Evolutionary conservation across 75 land plant genomes (phyloP), one percentile per base, ranked within the genome.

Genomic region (Pinus tabuliformis): DNA sequence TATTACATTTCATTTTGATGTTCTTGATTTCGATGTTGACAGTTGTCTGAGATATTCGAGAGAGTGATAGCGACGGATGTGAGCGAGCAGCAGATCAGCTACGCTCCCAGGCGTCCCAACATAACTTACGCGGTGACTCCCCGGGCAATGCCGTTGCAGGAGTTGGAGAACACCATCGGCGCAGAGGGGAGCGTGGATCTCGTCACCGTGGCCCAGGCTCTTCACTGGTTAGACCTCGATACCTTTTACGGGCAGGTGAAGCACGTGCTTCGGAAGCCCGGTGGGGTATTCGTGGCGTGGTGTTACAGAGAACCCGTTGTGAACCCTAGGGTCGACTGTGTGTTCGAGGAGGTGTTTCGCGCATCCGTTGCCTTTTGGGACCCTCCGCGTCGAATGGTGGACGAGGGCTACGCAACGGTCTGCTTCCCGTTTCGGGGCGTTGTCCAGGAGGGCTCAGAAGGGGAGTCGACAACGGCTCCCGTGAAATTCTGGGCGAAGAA

Each of bases 221-320:
- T 94, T 59, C 97, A 94, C 84, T 94, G 92, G 94, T 86, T 94
- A 75, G 86, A 94, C 81, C 87, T 79, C 45, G 83, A 89, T 17
- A 20, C 56, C 62, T 91, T 91, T 82, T 93, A 86, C 87, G 64
- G 56, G 13, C 86, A 83, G 15, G 94, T 83, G 33, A 73, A 78
- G 9, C 70, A 61, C 72, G 80, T 89, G 61, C 84, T 94, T 37
- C 83, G 83, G 33, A 81, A 77, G 24, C 92, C 90, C 9, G 68
- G 83, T 58, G 97, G 97, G 1, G 92, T 91, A 7, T 24, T 94
- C 26, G 97, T 94, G 26, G 94, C 86, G 0, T 94, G 97, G 97
- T 81, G 86, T 76, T 94, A 88, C 88, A 78, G 77, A 18, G 12
- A 9, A 12, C 89, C 89, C 12, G 18, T 30, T 20, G 83, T 86